These are phyloP conservation scores for Solanum appendiculatum DNA, from an alignment of 257 asterid species.

Conservation along the genomic window DNA sequence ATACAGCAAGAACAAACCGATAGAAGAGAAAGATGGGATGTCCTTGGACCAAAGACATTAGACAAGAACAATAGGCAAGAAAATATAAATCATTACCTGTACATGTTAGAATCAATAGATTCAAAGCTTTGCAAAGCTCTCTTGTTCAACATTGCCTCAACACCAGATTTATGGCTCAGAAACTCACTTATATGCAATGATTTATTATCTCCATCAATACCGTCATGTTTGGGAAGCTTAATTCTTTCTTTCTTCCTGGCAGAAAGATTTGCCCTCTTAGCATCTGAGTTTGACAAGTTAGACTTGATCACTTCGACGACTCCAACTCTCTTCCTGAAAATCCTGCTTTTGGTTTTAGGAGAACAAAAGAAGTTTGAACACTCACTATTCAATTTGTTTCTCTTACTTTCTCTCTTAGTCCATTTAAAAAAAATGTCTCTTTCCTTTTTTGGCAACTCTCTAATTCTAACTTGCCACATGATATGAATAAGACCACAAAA, in stretches of 20 bases:
- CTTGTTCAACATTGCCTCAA: slow-evolving; percentile 68
- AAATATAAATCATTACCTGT: slow-evolving; percentile 32
- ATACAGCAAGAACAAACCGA: not conserved
- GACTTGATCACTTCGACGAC: slow-evolving; percentile 23
- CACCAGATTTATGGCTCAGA: slow-evolving; percentile 65
- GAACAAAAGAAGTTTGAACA: not conserved
- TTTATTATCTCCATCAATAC: slow-evolving; percentile 15
- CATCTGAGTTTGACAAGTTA: slow-evolving; percentile 39
- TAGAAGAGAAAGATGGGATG: not conserved
- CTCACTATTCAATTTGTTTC: not conserved
- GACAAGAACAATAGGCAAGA: not conserved
- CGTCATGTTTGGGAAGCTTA: slow-evolving; percentile 40
- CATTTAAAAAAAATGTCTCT: not conserved
- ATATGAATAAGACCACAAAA: not conserved
- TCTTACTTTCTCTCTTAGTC: not conserved
- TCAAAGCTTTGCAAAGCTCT: slow-evolving; percentile 63
- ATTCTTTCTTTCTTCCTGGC: slow-evolving; percentile 67
- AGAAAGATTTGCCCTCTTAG: slow-evolving; percentile 52
- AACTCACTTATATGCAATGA: slow-evolving; percentile 45
- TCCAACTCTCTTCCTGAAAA: slow-evolving; percentile 36
- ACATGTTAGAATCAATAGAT: slow-evolving; percentile 56
- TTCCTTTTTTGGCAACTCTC: not conserved
- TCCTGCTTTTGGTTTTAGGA: not conserved
- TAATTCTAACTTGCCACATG: not conserved
- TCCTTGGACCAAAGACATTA: not conserved